Conservation (phyloP, 1,139 yeast genomes). For the Torulaspora pretoriensis region DNA sequence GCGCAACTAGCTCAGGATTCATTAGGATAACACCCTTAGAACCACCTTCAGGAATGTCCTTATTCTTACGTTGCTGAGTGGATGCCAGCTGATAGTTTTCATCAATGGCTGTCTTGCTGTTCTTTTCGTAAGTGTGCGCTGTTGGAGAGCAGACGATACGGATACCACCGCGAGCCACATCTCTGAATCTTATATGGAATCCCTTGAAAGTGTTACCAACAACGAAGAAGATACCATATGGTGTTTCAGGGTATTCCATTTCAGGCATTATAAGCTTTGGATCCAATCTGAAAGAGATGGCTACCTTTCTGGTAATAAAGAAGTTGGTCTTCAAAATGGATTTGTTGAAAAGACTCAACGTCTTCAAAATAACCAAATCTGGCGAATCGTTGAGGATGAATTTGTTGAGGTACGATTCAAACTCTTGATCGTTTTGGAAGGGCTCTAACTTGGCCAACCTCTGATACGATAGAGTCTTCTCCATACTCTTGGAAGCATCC, state of each 20-base stretch:
- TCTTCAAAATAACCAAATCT: constrained; percentile 75
- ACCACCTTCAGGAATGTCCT: constrained; percentile 99
- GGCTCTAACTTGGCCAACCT: constrained; percentile 75
- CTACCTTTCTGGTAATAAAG: constrained; percentile 91
- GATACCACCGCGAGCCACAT: constrained; percentile 97
- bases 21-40: constrained; percentile 93
- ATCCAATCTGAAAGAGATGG: constrained; percentile 84
- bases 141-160: constrained; percentile 89
- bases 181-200: constrained; percentile 94
- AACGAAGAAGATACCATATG: constrained; percentile 91
- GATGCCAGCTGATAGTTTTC: constrained; percentile 94
- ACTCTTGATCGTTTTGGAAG: constrained; percentile 70
- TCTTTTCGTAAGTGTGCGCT: constrained; percentile 77
- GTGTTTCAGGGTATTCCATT: constrained; percentile 85
- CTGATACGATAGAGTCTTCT: constrained; percentile 85
- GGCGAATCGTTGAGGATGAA: constrained; percentile 73
- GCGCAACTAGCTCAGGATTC: constrained; percentile 69
- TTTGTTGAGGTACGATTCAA: constrained; percentile 61
- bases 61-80: constrained; percentile 94
- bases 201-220: constrained; percentile 98
- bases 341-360: constrained; percentile 78
- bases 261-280: constrained; percentile 75
- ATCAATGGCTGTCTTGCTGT: constrained; percentile 85
- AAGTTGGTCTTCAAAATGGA: constrained; percentile 90
- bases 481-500: constrained; percentile 46